A percentile compares a stretch with the other conserved stretches of the same genome.
Evolutionary conservation across 2,329 filamentous ascomycete genomes (phyloP).

Genomic region (Xylaria sp.): DNA sequence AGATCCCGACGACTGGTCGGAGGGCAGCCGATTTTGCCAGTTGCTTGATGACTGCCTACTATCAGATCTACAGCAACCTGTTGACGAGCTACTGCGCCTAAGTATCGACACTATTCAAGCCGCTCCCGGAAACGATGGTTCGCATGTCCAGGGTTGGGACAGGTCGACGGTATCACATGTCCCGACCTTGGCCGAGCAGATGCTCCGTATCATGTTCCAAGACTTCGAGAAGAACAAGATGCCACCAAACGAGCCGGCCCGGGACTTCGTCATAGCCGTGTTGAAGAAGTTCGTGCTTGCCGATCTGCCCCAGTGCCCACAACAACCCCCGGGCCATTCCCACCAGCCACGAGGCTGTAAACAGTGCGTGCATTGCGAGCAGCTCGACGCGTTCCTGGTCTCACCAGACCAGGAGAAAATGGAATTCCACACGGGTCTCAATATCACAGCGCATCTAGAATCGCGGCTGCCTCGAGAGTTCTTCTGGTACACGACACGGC

Average conservation of each 20-base stretch:
- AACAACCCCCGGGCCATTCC: background rate
- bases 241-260: constrained; percentile 3
- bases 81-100: constrained; percentile 11
- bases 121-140: background rate
- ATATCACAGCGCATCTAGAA: background rate
- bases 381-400: constrained; percentile 12
- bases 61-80: constrained; percentile 7
- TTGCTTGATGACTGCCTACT: constrained; percentile 7
- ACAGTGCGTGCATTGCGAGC: constrained; percentile 9
- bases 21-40: constrained; percentile 1
- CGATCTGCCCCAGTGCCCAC: constrained; percentile 7
- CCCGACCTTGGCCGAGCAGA: background rate
- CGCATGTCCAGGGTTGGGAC: background rate
- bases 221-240: constrained; percentile 12
- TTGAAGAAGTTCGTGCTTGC: constrained; percentile 12
- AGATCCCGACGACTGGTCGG: background rate
- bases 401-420: background rate
- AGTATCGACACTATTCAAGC: background rate
- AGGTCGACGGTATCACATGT: background rate
- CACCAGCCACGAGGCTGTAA: constrained; percentile 6
- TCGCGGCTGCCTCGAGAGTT: background rate
- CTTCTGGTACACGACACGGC: background rate
- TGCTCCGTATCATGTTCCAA: background rate
- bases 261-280: constrained; percentile 13
- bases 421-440: background rate